Percentiles rank a stretch among this genome's conserved stretches.
phyloP scores from a whole-genome alignment of 2,329 filamentous ascomycete species.

The Tolypocladium inflatum region DNA sequence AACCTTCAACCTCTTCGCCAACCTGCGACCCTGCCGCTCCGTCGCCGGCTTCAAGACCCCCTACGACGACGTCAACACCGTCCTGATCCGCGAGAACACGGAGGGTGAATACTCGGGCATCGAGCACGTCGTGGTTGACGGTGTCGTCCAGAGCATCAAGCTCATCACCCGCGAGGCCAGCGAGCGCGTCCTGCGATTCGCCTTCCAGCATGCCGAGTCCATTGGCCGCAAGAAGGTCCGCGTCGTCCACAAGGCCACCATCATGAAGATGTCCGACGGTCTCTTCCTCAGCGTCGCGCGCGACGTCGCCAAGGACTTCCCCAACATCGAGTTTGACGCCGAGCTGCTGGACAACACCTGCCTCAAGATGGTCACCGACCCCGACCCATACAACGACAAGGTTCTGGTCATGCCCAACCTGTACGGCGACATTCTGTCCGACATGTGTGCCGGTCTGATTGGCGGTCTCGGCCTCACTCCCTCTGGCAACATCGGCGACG shows the following conservation, averaged over 20 bases:
- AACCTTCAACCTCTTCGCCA: slow-evolving; percentile 99
- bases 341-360: slow-evolving; percentile 99
- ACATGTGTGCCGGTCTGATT: slow-evolving; percentile 98
- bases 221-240: slow-evolving; percentile 95
- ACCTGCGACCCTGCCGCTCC: slow-evolving; percentile 94
- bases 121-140: slow-evolving; percentile 95
- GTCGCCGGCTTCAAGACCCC: slow-evolving; percentile 97
- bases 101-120: slow-evolving; percentile 99
- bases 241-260: slow-evolving; percentile 98
- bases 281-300: slow-evolving; percentile 86
- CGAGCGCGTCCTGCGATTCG: slow-evolving; percentile 92
- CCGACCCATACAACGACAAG: slow-evolving; percentile 96
- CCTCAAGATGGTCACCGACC: slow-evolving; percentile 97
- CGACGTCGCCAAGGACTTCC: slow-evolving; percentile 90
- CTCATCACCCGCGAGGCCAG: slow-evolving; percentile 93
- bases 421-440: slow-evolving; percentile 98
- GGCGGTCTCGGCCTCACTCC: slow-evolving; percentile 95
- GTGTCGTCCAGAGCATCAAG: slow-evolving; percentile 99
- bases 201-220: slow-evolving; percentile 94
- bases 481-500: slow-evolving; percentile 96
- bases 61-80: slow-evolving; percentile 93
- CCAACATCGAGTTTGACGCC: slow-evolving; percentile 89
- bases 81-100: slow-evolving; percentile 98
- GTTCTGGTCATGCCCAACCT: slow-evolving; percentile 97
- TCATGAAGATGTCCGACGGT: slow-evolving; percentile 99